Percentiles rank a stretch among this genome's conserved stretches.
Evolutionary conservation across 163 green algal species (phyloP).

Genomic region (Prototheca wickerhamii): DNA sequence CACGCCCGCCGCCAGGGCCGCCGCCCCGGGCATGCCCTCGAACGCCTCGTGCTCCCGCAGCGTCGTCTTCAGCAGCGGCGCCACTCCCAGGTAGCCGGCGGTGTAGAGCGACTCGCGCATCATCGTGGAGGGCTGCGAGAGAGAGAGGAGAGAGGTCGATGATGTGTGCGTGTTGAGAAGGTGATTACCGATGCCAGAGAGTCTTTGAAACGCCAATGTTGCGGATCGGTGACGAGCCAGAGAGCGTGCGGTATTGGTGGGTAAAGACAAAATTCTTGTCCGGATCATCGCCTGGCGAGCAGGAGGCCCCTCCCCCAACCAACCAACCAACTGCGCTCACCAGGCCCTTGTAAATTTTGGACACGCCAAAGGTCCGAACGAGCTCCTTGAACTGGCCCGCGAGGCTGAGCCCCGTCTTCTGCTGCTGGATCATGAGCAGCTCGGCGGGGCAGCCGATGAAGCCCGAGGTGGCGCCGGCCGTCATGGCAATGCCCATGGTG

Average conservation of each 20-base stretch:
- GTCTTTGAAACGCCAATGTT: no score
- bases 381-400: slow-evolving; percentile 33
- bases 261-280: no score
- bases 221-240: no score
- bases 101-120: slow-evolving; percentile 73
- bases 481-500: slow-evolving; percentile 16
- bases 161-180: background rate
- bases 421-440: slow-evolving; percentile 92
- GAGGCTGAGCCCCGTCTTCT: slow-evolving; percentile 50
- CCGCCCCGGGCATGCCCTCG: slow-evolving; percentile 31
- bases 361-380: slow-evolving; percentile 28
- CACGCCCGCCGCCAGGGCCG: slow-evolving; percentile 51
- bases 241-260: no score
- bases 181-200: no score
- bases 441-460: slow-evolving; percentile 73
- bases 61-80: slow-evolving; percentile 50
- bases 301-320: background rate
- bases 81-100: slow-evolving; percentile 73
- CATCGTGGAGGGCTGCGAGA: slow-evolving; percentile 16
- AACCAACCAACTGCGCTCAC: slow-evolving; percentile 15
- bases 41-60: slow-evolving; percentile 28
- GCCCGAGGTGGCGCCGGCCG: slow-evolving; percentile 62
- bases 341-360: slow-evolving; percentile 44
- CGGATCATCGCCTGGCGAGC: no score
- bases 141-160: background rate